Conservation (phyloP, 306 rosid genomes). For the Sicyos baderoa region DNA sequence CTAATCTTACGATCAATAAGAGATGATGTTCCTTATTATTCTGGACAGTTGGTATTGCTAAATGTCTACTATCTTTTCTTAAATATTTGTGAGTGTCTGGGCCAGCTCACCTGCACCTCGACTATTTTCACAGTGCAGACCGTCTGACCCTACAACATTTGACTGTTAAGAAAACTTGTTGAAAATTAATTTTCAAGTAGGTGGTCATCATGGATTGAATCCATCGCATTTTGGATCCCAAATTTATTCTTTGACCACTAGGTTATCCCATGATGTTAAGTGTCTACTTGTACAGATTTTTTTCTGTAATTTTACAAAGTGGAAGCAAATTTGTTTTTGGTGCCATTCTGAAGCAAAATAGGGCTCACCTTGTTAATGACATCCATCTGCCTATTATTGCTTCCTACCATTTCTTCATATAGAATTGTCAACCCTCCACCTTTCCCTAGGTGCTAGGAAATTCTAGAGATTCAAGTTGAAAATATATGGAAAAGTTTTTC, state of each 20-base stretch:
- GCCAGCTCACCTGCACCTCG: too few species aligned
- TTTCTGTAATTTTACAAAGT: background rate
- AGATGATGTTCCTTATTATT: background rate
- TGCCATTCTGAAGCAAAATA: background rate
- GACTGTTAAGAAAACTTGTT: too few species aligned
- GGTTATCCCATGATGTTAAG: too few species aligned
- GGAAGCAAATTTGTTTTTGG: constrained; percentile 3
- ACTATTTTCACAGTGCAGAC: too few species aligned
- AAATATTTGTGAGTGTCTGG: too few species aligned
- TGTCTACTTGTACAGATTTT: background rate
- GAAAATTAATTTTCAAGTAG: too few species aligned
- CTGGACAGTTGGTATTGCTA: background rate
- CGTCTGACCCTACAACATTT: too few species aligned
- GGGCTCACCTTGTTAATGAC: background rate
- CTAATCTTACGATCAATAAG: constrained; percentile 6
- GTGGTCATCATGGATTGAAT: too few species aligned
- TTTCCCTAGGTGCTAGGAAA: background rate
- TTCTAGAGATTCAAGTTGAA: background rate
- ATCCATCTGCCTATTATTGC: constrained; percentile 7
- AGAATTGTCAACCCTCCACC: background rate
- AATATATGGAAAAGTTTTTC: background rate
- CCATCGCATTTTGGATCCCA: too few species aligned
- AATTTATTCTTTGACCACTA: too few species aligned
- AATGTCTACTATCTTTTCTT: too few species aligned
- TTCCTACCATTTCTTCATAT: constrained; percentile 7